A percentile compares a stretch with the other conserved stretches of the same genome.
Evolutionary conservation across 768 basidiomycete genomes (phyloP).

Genomic region (Dacryopinax spathularia): DNA sequence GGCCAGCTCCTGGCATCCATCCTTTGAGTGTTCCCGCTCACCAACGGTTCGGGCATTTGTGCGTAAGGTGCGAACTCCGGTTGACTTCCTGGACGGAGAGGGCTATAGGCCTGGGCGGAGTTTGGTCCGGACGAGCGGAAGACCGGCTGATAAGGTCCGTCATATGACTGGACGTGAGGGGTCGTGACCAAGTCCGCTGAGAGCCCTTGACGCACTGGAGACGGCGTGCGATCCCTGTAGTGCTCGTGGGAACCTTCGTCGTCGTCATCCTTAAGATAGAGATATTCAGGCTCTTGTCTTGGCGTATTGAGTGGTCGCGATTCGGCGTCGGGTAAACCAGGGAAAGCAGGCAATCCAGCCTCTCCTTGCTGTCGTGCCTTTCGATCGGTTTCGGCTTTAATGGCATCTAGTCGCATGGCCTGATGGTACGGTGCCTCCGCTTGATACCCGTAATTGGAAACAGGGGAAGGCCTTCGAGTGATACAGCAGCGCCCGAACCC

Average conservation of each 20-base stretch:
- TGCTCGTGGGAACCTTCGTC: background rate
- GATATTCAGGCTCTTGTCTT: background rate
- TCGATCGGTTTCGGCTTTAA: constrained; percentile 74
- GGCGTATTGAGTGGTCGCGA: background rate
- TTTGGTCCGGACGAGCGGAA: background rate
- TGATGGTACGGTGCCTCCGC: constrained; percentile 35
- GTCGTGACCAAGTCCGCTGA: background rate
- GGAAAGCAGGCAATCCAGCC: constrained; percentile 59
- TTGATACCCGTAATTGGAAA: constrained; percentile 13
- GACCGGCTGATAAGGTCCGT: background rate
- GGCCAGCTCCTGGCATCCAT: no score
- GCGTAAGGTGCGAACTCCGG: background rate
- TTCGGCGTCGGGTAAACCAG: background rate
- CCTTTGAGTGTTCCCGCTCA: no score
- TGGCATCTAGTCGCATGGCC: constrained; percentile 63
- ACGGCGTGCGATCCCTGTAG: background rate
- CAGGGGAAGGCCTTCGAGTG: constrained; percentile 34
- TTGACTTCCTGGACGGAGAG: background rate
- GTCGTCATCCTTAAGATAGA: background rate
- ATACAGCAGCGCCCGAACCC: constrained; percentile 75
- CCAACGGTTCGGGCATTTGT: background rate
- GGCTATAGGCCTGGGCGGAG: background rate
- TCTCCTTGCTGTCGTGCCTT: constrained; percentile 53
- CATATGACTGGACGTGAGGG: background rate
- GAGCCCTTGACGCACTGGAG: background rate